Base-by-base conservation (phyloP, 257 asterid species). In the Knoxia roxburghii region DNA sequence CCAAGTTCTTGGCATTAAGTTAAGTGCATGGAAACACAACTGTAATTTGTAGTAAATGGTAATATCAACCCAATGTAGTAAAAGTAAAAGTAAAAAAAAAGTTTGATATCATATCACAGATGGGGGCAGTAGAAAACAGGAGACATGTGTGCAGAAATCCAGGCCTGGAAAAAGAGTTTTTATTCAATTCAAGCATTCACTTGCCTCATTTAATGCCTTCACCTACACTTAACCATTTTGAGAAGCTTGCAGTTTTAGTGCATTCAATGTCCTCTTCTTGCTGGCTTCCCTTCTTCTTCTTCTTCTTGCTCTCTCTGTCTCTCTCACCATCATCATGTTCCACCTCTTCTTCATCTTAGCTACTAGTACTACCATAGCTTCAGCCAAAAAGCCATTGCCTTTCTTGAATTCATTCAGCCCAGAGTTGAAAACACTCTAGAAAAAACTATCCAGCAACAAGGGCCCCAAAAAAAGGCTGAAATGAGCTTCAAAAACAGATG, bases 161-260 rank as follows among this genome's bases (percentile, higher is more conserved):
- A 76, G 84, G 76, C 75, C 70, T 46, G 73, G 9, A 68, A 76
- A 76, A 79, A 54, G 68, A 58, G 21, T 29, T 26, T 30, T 32
- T 30, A 32, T 68, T 68, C 70, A 74, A 71, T 64, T 57, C 41
- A 58, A 58, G 72, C 77, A 76, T 68, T 78, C 63, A 77, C 54
- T 70, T 58, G 48, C 67, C 41, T 51, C 82, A 82, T 79, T 82
- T 68, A 82, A 73, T 82, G 80, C 73, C 76, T 68, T 76, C 84
- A 82, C 84, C 87, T 56, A 76, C 79, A 72, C 81, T 59, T 41
- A 45, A 69, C 57, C 72, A 67, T 72, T 74, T 74, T 68, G 63
- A 71, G 80, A 74, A 76, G 72, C 74, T n/a, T 68, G 68, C 79
- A 55, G 69, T 70, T 81, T 59, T 72, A 67, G 33, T 64, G 77